Evolutionary conservation across 1,284 basidiomycete species (phyloP).

Genomic region (Tilletiaria anomala): DNA sequence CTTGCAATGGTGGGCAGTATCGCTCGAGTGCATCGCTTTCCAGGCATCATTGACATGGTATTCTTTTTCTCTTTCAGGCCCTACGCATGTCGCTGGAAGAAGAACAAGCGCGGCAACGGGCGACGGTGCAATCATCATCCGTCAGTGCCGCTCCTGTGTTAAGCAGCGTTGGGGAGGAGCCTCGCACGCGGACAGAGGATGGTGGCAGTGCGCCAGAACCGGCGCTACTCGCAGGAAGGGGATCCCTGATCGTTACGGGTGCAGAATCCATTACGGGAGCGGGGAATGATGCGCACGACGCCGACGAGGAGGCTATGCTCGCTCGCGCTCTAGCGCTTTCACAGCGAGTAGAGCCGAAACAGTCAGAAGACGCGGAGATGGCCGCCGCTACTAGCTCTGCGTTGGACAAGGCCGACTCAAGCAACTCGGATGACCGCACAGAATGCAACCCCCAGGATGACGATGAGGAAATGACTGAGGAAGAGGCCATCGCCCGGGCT

Average conservation of each 20-base stretch:
- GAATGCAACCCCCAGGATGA: conserved; percentile 14
- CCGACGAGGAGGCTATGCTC: conserved; percentile 30
- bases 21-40: too few species aligned
- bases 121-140: conserved; percentile 21
- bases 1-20: conserved; percentile 98
- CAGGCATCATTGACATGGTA: not conserved
- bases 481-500: conserved; percentile 37
- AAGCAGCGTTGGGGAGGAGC: conserved; percentile 2
- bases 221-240: too few species aligned
- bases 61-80: conserved; percentile 48
- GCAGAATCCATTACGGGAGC: too few species aligned
- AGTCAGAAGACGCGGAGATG: not conserved
- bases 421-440: conserved; percentile 11
- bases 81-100: conserved; percentile 96
- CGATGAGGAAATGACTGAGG: conserved; percentile 38
- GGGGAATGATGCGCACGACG: conserved; percentile 16
- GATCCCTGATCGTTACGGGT: too few species aligned
- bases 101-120: conserved; percentile 64
- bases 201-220: too few species aligned
- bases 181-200: too few species aligned
- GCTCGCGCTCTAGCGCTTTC: conserved; percentile 28
- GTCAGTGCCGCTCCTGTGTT: conserved; percentile 1
- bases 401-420: conserved; percentile 23
- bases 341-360: conserved; percentile 6
- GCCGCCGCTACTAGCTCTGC: not conserved